These are phyloP conservation scores for Casuarina cunninghamiana DNA, from an alignment of 306 rosid species.

Conservation along the genomic window DNA sequence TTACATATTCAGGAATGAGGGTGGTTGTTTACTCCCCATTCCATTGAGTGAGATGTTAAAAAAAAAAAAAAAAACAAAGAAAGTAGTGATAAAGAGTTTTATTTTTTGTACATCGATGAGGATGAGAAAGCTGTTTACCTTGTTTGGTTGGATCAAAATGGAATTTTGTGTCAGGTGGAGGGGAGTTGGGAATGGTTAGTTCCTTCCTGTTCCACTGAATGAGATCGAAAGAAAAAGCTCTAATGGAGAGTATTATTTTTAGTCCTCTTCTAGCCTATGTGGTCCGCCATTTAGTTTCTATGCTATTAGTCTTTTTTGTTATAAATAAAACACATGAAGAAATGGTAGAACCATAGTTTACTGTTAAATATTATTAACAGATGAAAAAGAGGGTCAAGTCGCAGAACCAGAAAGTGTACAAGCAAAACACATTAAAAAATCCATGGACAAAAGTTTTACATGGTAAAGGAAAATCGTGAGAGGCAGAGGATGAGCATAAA, in stretches of 20 bases:
- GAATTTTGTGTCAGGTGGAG: too few species aligned
- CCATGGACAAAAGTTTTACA: too few species aligned
- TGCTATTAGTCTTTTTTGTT: neutral
- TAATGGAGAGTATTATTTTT: neutral
- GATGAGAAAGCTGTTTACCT: too few species aligned
- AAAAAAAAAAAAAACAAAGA: too few species aligned
- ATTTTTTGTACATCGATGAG: too few species aligned
- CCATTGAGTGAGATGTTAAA: neutral
- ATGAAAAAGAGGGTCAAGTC: neutral
- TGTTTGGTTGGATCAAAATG: too few species aligned
- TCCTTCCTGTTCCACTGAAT: too few species aligned
- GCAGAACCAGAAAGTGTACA: neutral
- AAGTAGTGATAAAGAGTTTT: neutral
- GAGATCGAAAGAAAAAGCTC: too few species aligned
- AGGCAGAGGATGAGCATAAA: too few species aligned
- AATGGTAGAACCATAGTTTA: neutral
- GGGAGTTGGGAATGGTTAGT: too few species aligned
- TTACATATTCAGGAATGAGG: too few species aligned
- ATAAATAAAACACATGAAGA: neutral
- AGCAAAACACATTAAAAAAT: neutral
- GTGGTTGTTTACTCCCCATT: neutral
- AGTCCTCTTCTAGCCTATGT: neutral
- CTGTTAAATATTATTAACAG: neutral
- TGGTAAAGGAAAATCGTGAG: neutral
- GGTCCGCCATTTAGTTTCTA: neutral